These are phyloP conservation scores for Lanmaoa pseudosensibilis DNA, from an alignment of 768 basidiomycete species.

Conservation along the genomic window DNA sequence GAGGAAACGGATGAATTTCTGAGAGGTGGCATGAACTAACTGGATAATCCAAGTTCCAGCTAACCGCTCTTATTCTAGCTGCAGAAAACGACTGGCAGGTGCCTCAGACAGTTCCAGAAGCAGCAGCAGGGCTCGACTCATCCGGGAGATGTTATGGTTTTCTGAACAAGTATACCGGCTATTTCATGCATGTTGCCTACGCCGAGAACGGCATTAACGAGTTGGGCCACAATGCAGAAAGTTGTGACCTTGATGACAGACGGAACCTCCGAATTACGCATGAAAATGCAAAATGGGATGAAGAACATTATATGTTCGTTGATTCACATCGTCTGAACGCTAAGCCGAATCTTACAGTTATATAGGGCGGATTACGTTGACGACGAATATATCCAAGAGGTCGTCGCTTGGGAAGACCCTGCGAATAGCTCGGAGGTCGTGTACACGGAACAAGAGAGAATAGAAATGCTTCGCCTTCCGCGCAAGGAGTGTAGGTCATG, in stretches of 20 bases:
- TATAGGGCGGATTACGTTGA: slow-evolving; percentile 80
- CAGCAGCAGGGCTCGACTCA: slow-evolving; percentile 37
- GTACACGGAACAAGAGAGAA: slow-evolving; percentile 74
- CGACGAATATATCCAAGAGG: slow-evolving; percentile 70
- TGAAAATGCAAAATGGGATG: slow-evolving; percentile 80
- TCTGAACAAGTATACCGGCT: slow-evolving; percentile 69
- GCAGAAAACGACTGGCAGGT: slow-evolving; percentile 79
- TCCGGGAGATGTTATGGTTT: slow-evolving; percentile 68
- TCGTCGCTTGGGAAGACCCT: slow-evolving; percentile 68
- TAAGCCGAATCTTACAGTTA: slow-evolving; percentile 2
- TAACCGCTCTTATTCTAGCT: slow-evolving; percentile 44
- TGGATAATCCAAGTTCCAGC: neutral
- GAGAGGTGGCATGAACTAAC: slow-evolving; percentile 42
- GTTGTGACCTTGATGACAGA: slow-evolving; percentile 49
- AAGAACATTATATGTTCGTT: slow-evolving; percentile 78
- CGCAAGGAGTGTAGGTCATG: slow-evolving; percentile 50
- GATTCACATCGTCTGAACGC: slow-evolving; percentile 17
- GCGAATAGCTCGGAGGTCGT: slow-evolving; percentile 40
- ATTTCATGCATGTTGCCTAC: slow-evolving; percentile 70
- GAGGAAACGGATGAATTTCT: slow-evolving; percentile 55
- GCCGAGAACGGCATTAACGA: slow-evolving; percentile 84
- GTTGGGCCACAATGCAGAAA: slow-evolving; percentile 67
- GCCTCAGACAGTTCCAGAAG: slow-evolving; percentile 57
- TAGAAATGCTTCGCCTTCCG: slow-evolving; percentile 57
- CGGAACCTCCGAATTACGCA: slow-evolving; percentile 52